A percentile compares a stretch with the other conserved stretches of the same genome.
Evolutionary conservation across 371 early-diverging fungal genomes (phyloP).

Genomic region (Rhizoclosmatium hyalinum): DNA sequence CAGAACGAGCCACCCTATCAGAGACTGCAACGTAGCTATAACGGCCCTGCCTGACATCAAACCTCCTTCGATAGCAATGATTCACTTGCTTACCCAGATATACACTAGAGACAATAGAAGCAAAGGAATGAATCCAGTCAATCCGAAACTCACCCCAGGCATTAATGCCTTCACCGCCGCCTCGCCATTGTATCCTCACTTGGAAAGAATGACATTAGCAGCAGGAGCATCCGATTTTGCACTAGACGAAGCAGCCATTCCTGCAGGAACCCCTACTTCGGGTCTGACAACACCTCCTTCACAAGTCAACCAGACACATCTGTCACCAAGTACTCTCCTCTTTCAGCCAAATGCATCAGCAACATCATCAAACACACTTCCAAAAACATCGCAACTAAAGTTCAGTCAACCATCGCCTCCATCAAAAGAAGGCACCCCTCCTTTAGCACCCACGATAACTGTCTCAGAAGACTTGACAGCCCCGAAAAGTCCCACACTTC

Average conservation of each 20-base stretch:
- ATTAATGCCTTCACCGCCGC: background rate
- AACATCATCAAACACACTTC: background rate
- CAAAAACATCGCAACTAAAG: conserved; percentile 18
- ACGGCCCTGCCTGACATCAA: background rate
- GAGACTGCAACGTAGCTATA: background rate
- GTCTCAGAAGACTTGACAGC: background rate
- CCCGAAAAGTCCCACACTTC: background rate
- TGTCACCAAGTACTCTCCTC: conserved; percentile 3
- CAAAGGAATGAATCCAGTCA: background rate
- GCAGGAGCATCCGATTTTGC: conserved; percentile 18
- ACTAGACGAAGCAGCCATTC: background rate
- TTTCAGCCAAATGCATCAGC: conserved; percentile 8
- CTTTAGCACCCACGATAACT: background rate
- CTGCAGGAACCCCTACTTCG: background rate
- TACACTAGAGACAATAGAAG: background rate
- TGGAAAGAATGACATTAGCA: conserved; percentile 22
- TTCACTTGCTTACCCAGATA: background rate
- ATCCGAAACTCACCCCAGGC: background rate
- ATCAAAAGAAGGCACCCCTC: background rate
- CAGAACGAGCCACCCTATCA: background rate
- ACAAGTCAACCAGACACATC: background rate
- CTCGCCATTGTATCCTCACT: conserved; percentile 26
- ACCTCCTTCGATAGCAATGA: background rate
- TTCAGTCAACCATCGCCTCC: conserved; percentile 5
- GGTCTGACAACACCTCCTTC: background rate